phyloP scores from a whole-genome alignment of 2,329 filamentous ascomycete genomes.

The Aureobasidium mangrovei region DNA sequence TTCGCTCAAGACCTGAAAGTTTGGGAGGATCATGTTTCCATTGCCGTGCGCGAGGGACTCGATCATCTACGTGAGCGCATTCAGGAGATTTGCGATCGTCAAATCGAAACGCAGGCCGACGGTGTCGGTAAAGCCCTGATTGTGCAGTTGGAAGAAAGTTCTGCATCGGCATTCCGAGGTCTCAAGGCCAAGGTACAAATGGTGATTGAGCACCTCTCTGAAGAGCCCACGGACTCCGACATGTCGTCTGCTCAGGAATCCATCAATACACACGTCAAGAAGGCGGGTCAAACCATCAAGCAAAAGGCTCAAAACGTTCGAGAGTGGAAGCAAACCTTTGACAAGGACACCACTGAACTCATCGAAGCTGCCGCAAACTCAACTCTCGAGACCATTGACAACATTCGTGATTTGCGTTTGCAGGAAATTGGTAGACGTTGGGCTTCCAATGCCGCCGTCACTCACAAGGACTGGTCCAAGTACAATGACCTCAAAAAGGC shows the following conservation, averaged over 20 bases:
- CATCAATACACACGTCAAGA: constrained; percentile 50
- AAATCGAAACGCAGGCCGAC: constrained; percentile 58
- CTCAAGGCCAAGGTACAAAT: constrained; percentile 60
- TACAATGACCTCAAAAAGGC: constrained; percentile 81
- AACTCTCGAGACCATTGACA: constrained; percentile 73
- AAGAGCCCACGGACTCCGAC: constrained; percentile 46
- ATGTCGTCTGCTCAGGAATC: constrained; percentile 45
- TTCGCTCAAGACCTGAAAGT: constrained; percentile 69
- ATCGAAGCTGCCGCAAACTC: constrained; percentile 67
- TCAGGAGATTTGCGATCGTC: constrained; percentile 62
- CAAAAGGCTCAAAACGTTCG: constrained; percentile 67
- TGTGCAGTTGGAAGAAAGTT: constrained; percentile 57
- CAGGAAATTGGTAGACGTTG: constrained; percentile 88
- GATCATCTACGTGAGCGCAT: constrained; percentile 57
- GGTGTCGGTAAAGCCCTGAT: constrained; percentile 59
- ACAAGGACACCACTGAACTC: constrained; percentile 57
- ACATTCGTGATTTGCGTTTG: constrained; percentile 72
- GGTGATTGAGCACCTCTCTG: constrained; percentile 47
- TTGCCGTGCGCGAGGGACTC: constrained; percentile 75
- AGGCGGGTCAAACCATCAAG: constrained; percentile 65
- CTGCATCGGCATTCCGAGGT: constrained; percentile 52
- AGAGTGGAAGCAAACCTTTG: constrained; percentile 65
- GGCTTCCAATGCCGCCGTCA: constrained; percentile 92
- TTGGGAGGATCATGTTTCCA: constrained; percentile 84
- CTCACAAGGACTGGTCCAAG: constrained; percentile 94